A percentile compares a stretch with the other conserved stretches of the same genome.
phyloP scores from a whole-genome alignment of 2,329 filamentous ascomycete species.

The Beauveria pseudobassiana region DNA sequence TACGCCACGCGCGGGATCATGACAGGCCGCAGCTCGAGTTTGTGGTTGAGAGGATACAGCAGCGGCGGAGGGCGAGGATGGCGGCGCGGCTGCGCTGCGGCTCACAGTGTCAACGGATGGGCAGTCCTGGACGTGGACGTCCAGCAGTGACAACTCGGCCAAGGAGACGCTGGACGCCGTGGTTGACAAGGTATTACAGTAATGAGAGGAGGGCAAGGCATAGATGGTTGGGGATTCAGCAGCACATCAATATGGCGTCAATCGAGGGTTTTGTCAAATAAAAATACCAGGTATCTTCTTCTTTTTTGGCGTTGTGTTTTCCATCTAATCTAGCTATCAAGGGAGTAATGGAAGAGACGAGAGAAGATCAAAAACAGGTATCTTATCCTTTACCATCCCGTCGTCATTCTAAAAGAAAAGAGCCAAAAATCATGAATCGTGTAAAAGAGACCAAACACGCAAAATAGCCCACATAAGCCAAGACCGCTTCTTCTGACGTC shows the following conservation, averaged over 20 bases:
- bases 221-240: not conserved
- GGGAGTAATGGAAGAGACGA: not conserved
- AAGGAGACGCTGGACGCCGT: slow-evolving; percentile 18
- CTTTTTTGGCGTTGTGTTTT: not conserved
- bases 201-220: not conserved
- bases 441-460: not conserved
- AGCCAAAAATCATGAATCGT: not conserved
- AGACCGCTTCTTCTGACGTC: not conserved
- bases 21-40: slow-evolving; percentile 5
- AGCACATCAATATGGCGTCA: not conserved
- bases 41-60: not conserved
- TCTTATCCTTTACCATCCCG: not conserved
- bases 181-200: slow-evolving; percentile 14
- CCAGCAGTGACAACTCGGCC: slow-evolving; percentile 11
- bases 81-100: not conserved
- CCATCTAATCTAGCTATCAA: not conserved
- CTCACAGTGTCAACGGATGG: not conserved
- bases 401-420: not conserved
- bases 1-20: slow-evolving; percentile 22
- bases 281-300: not conserved
- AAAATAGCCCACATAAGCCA: too few relatives aligned
- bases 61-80: not conserved
- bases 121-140: slow-evolving; percentile 25
- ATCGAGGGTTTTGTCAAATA: not conserved
- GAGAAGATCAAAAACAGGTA: not conserved